Conservation (phyloP, 305 asterid species). For the Rubia tinctorum region DNA sequence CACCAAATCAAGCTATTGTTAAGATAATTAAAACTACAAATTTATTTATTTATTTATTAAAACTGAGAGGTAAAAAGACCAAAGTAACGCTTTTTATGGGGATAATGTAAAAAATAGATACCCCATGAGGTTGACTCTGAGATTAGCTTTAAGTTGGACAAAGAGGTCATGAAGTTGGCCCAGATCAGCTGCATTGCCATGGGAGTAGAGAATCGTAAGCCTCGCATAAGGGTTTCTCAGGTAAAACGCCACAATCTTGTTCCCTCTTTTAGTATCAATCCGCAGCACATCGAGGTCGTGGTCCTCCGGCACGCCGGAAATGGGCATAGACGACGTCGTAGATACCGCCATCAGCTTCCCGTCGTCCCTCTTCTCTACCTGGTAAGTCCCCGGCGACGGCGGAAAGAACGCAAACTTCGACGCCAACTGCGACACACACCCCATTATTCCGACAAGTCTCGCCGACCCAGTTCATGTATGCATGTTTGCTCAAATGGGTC, state of each 20-base stretch:
- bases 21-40: neutral
- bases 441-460: constrained; percentile 46
- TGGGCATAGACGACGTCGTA: constrained; percentile 62
- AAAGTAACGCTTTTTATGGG: neutral
- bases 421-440: constrained; percentile 81
- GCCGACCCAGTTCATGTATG: constrained; percentile 53
- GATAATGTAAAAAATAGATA: constrained; percentile 16
- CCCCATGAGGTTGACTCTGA: constrained; percentile 93
- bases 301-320: constrained; percentile 60
- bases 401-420: constrained; percentile 98
- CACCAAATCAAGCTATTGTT: neutral
- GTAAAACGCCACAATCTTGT: constrained; percentile 86
- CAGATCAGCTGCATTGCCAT: constrained; percentile 99
- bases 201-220: constrained; percentile 83
- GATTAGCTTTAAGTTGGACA: constrained; percentile 93
- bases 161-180: constrained; percentile 96
- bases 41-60: neutral
- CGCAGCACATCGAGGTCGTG: constrained; percentile 60
- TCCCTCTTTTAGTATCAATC: constrained; percentile 68
- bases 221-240: constrained; percentile 80
- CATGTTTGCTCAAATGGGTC: constrained; percentile 29
- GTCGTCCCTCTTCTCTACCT: constrained; percentile 65
- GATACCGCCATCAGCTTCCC: constrained; percentile 75
- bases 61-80: neutral
- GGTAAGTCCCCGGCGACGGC: constrained; percentile 88